Percentiles rank a stretch among this genome's conserved stretches.
These are phyloP conservation scores for Lachnellula arida DNA, from an alignment of 2,329 filamentous ascomycete genomes.

Conservation along the genomic window DNA sequence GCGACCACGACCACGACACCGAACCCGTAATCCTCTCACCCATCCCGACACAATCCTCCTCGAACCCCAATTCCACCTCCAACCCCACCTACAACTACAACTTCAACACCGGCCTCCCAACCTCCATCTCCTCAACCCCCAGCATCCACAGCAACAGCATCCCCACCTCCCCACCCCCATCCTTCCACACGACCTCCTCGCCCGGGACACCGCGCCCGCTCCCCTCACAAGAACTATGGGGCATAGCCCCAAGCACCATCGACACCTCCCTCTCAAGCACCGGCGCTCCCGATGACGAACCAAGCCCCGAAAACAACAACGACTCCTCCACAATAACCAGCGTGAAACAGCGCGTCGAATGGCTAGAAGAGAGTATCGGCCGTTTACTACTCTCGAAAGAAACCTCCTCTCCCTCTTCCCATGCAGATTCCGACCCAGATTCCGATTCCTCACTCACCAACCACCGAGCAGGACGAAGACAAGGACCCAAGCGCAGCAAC, in stretches of 20 bases:
- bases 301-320: too few relatives aligned
- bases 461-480: too few relatives aligned
- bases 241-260: conserved; percentile 23
- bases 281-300: too few relatives aligned
- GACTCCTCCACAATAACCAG: conserved; percentile 23
- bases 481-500: conserved; percentile 8
- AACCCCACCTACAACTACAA: too few relatives aligned
- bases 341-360: conserved; percentile 24
- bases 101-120: conserved; percentile 20
- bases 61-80: conserved; percentile 11
- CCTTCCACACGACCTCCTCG: conserved; percentile 16
- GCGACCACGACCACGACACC: too few relatives aligned
- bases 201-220: conserved; percentile 18
- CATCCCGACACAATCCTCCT: conserved; percentile 13
- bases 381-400: conserved; percentile 17
- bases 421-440: too few relatives aligned
- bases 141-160: too few relatives aligned
- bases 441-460: too few relatives aligned
- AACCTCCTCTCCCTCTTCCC: not conserved
- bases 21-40: conserved; percentile 20
- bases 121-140: too few relatives aligned
- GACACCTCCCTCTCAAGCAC: too few relatives aligned
- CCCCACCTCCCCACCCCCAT: too few relatives aligned
- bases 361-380: conserved; percentile 27
- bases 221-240: conserved; percentile 25